A percentile compares a stretch with the other conserved stretches of the same genome.
Conservation (phyloP, 257 asterid genomes). For the Apocynum venetum region DNA sequence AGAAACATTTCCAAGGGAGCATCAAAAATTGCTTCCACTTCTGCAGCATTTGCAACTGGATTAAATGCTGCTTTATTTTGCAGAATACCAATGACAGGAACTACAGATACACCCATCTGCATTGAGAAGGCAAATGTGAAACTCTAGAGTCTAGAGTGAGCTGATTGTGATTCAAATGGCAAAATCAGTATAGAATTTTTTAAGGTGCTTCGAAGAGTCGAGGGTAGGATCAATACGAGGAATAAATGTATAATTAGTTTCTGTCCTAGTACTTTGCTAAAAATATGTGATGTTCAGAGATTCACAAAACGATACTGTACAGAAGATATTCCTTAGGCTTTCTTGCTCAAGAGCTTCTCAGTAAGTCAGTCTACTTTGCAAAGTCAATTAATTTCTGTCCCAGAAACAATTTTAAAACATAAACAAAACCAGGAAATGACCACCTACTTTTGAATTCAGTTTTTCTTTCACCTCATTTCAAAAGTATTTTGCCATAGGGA, state of each 20-base stretch:
- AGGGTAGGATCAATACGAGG: neutral
- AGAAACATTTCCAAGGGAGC: constrained; percentile 86
- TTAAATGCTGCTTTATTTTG: constrained; percentile 44
- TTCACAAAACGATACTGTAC: too few species aligned
- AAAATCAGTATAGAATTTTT: neutral
- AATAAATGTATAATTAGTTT: neutral
- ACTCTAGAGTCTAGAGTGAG: neutral
- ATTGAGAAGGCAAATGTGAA: neutral
- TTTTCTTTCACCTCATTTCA: neutral
- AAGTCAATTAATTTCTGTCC: neutral
- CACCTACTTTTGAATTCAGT: neutral
- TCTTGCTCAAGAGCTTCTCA: too few species aligned
- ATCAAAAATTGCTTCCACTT: constrained; percentile 71
- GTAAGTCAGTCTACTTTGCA: neutral
- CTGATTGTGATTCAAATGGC: neutral
- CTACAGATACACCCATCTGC: constrained; percentile 53
- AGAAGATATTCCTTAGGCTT: too few species aligned
- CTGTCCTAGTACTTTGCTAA: too few species aligned
- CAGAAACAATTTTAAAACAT: neutral
- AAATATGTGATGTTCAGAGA: too few species aligned
- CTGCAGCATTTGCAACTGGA: constrained; percentile 54
- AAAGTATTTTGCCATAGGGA: neutral
- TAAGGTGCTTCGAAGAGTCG: too few species aligned
- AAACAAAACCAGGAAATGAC: neutral
- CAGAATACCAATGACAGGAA: constrained; percentile 80